Conservation (phyloP, 2,329 filamentous ascomycete genomes). For the Chaetomium sp. region DNA sequence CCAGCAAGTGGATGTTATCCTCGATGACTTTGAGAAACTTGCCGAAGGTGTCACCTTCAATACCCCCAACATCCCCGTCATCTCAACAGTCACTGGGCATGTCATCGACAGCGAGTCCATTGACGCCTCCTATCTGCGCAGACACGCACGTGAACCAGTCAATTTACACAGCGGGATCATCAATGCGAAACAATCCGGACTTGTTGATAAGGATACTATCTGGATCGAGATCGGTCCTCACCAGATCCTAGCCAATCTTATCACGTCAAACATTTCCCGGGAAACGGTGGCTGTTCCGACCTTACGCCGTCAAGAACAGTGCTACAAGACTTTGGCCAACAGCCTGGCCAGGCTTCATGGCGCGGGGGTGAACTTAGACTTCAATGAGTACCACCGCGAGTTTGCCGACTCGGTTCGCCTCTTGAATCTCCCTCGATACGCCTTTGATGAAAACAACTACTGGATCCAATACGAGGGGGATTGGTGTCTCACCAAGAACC, state of each 20-base stretch:
- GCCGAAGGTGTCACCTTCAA: slow-evolving; percentile 34
- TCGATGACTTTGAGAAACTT: slow-evolving; percentile 50
- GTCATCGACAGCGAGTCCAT: slow-evolving; percentile 54
- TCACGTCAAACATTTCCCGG: slow-evolving; percentile 3
- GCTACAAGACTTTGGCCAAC: slow-evolving; percentile 39
- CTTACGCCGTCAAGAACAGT: slow-evolving; percentile 26
- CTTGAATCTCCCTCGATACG: slow-evolving; percentile 60
- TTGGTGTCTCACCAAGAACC: slow-evolving; percentile 64
- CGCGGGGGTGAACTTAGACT: slow-evolving; percentile 56
- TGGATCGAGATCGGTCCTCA: slow-evolving; percentile 73
- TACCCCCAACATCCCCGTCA: slow-evolving; percentile 49
- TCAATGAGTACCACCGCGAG: slow-evolving; percentile 60
- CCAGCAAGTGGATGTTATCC: slow-evolving; percentile 47
- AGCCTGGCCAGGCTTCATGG: background rate
- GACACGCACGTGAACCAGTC: slow-evolving; percentile 61
- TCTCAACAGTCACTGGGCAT: slow-evolving; percentile 61
- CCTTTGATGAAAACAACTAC: slow-evolving; percentile 68
- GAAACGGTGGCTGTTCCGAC: slow-evolving; percentile 2
- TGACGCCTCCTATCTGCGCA: slow-evolving; percentile 55
- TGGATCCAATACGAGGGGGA: slow-evolving; percentile 60
- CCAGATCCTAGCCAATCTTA: slow-evolving; percentile 61
- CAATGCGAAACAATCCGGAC: slow-evolving; percentile 49
- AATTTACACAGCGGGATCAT: slow-evolving; percentile 60
- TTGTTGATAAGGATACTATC: slow-evolving; percentile 58
- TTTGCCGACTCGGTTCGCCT: slow-evolving; percentile 40